Base-by-base conservation (phyloP, 345 rosid genomes). In the Xanthoceras sorbifolium region DNA sequence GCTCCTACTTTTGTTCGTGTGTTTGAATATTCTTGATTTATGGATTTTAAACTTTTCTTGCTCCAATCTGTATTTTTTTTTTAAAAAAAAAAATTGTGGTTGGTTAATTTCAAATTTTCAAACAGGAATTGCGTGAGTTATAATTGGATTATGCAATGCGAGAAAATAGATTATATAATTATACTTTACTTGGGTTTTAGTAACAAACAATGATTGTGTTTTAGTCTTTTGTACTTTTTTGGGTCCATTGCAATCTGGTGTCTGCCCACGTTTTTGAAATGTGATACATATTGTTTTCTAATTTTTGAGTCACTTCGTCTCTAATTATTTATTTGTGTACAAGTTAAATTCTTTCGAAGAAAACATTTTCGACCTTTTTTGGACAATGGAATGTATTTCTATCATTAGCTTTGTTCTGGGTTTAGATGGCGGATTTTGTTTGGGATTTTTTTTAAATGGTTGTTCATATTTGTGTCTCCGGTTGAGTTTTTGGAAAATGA, bases 191-290 rank as follows among this genome's bases (percentile, higher is more conserved):
- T 23, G 71, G 42, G 28, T 20, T 10, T 52, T 31, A 4, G 46
- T 7, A 5, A 17, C n/a, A 8, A 20, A 31, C 44, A 34, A 54
- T 55, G 17, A 55, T 71, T 62, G 36, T 55, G 42, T 54, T 54
- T 54, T 54, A 2, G 11, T 22, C n/a, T 25, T 48, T 71, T 71
- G 31, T 72, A 60, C 48, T 42, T 9, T 54, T 17, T 72, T 40
- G 54, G 52, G 67, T 72, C 38, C 23, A 17, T 72, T 38, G 50
- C 32, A 20, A 29, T 69, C 7, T 42, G 11, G 34, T 71, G 32
- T 72, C 23, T 72, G 36, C 17, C 66, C 66, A 38, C 28, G 23
- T 59, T 72, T 4, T 72, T 36, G 9, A 52, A 57, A 34, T 72
- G 20, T 20, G 62, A 46, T 2, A 15, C 44, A 28, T 25, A n/a